phyloP scores from a whole-genome alignment of 768 basidiomycete species.

The Kwoniella heveanensis region DNA sequence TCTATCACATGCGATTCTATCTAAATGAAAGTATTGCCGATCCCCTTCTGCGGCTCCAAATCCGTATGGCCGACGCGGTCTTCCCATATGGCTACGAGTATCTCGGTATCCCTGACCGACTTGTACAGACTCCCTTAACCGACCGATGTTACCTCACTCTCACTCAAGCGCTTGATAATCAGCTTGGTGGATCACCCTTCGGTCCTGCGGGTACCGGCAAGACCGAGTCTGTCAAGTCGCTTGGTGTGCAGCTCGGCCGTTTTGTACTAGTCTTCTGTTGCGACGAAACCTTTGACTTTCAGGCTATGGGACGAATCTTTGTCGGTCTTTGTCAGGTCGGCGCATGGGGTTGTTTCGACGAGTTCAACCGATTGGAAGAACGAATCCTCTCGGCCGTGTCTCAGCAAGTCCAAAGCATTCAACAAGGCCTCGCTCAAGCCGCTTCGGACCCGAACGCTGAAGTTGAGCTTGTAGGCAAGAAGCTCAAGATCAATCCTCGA shows the following conservation, averaged over 20 bases:
- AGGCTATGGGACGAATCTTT: conserved; percentile 99
- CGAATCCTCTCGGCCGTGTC: conserved; percentile 97
- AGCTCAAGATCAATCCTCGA: conserved; percentile 85
- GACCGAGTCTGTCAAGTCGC: conserved; percentile 98
- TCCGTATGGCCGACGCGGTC: conserved; percentile 82
- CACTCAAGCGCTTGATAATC: conserved; percentile 90
- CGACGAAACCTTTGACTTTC: conserved; percentile 99
- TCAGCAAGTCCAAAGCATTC: conserved; percentile 97
- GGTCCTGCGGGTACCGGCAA: conserved; percentile 99
- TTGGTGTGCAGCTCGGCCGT: conserved; percentile 93
- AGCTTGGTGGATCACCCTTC: conserved; percentile 95
- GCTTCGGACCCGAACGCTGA: conserved; percentile 82
- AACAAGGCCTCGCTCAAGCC: conserved; percentile 84
- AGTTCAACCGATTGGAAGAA: conserved; percentile 87
- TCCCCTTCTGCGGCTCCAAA: conserved; percentile 75
- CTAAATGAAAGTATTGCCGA: conserved; percentile 71
- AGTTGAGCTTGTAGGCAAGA: conserved; percentile 95
- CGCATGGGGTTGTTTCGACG: conserved; percentile 77
- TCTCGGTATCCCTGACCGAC: conserved; percentile 90
- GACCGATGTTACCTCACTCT: conserved; percentile 95
- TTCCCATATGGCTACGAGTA: conserved; percentile 99
- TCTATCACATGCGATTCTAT: conserved; percentile 99
- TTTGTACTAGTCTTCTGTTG: conserved; percentile 99
- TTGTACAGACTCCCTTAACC: conserved; percentile 96
- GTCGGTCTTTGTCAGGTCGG: conserved; percentile 98